Conservation (phyloP, 139 green algal genomes). For the Coccomyxa sp. region DNA sequence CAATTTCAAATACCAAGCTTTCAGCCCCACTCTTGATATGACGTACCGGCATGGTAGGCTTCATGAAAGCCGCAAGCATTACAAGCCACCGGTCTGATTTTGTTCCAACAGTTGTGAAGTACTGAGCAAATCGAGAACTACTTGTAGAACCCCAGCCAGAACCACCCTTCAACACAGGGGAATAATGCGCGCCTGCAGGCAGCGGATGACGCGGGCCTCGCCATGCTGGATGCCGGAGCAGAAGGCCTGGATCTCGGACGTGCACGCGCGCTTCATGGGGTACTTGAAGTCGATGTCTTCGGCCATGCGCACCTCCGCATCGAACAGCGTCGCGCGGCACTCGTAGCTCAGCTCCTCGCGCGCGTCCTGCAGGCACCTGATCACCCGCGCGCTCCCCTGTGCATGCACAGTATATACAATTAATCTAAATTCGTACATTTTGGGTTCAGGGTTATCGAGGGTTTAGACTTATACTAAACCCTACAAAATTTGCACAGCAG, state of each 20-base stretch:
- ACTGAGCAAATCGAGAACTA: no score
- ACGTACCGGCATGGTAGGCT: no score
- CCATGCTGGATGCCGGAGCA: conserved; percentile 74
- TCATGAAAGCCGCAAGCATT: no score
- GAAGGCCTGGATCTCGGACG: conserved; percentile 54
- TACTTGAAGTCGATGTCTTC: conserved; percentile 82
- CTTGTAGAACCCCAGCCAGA: background rate
- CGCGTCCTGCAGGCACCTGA: conserved; percentile 71
- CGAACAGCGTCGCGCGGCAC: conserved; percentile 71
- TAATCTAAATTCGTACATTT: background rate
- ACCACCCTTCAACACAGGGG: background rate
- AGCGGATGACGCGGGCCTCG: conserved; percentile 65
- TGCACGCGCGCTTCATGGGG: conserved; percentile 74
- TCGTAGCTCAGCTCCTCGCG: conserved; percentile 52
- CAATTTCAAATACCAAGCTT: no score
- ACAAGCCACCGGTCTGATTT: no score
- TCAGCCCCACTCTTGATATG: no score
- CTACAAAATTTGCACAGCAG: background rate
- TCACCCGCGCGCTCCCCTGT: conserved; percentile 76
- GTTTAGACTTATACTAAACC: no score
- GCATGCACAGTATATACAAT: background rate
- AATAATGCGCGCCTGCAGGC: background rate
- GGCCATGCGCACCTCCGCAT: conserved; percentile 61
- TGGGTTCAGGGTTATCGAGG: no score
- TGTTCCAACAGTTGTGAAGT: no score